Percentiles rank a stretch among this genome's conserved stretches.
phyloP scores from a whole-genome alignment of 2,329 filamentous ascomycete genomes.

The Penicillium carneum region DNA sequence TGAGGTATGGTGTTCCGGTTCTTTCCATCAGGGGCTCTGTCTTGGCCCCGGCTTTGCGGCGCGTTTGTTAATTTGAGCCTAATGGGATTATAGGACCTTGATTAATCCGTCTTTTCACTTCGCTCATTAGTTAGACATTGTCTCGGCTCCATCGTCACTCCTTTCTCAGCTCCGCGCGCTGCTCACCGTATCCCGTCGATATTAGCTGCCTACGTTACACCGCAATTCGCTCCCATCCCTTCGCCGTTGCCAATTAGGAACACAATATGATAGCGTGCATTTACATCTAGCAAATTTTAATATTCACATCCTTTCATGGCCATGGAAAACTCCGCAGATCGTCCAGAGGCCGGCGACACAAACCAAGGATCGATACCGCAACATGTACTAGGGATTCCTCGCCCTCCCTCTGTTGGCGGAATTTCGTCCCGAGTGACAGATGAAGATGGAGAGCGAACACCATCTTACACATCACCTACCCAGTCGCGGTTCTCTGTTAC shows the following conservation, averaged over 20 bases:
- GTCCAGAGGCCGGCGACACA: constrained; percentile 53
- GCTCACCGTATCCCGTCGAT: constrained; percentile 7
- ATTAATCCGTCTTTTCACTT: constrained; percentile 20
- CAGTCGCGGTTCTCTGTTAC: constrained; percentile 66
- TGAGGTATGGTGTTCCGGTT: constrained; percentile 23
- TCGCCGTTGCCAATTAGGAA: constrained; percentile 15
- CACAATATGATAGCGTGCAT: constrained; percentile 36
- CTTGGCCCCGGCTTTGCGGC: constrained; percentile 24
- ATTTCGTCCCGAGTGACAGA: constrained; percentile 78
- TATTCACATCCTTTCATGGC: constrained; percentile 14
- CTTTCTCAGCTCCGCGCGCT: constrained; percentile 14
- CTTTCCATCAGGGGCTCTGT: constrained; percentile 30
- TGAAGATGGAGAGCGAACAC: constrained; percentile 59
- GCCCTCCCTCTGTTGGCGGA: constrained; percentile 50
- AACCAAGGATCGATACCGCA: constrained; percentile 48
- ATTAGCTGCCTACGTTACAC: constrained; percentile 9
- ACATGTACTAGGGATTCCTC: constrained; percentile 61
- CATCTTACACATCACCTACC: constrained; percentile 54
- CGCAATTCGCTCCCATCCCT: constrained; percentile 13
- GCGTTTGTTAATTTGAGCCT: constrained; percentile 22
- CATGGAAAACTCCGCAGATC: constrained; percentile 38
- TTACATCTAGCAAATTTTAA: constrained; percentile 22
- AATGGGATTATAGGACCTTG: constrained; percentile 17
- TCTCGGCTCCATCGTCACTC: constrained; percentile 22
- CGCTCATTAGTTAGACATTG: constrained; percentile 18